Evolutionary conservation across 768 basidiomycete genomes (phyloP), one percentile per base, ranked within the genome.

Genomic region (Steccherinum ochraceum): DNA sequence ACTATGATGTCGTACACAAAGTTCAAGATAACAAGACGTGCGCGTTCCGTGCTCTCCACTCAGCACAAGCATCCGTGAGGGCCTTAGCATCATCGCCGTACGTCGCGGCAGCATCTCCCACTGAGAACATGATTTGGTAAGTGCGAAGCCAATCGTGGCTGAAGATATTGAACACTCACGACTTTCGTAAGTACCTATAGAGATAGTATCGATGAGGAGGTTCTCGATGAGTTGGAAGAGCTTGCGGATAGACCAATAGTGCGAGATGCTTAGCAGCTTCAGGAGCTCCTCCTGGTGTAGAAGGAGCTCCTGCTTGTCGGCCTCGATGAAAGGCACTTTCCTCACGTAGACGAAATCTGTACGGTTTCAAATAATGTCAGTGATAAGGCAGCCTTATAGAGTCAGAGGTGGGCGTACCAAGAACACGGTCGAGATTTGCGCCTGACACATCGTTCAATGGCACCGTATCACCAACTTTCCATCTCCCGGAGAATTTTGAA

Each of bases 321-420:
- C 30, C 7, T 35, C 30, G 7, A 7, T 16, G 30, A 35, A 35
- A 35, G 30, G 30, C 7, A 7, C 16, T 16, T 35, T 35, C 16
- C 30, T 35, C 7, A 16, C 16, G 49, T 73, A 71, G 1, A 66
- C 59, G 26, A 61, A 62, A 51, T 72, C 71, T 72, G 43, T 46
- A 45, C 16, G 23, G 20, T 41, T 44, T 24, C 35, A 39, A 11
- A n/a, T 11, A 39, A 39, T 11, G 35, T 41, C 12, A 19, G 26
- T 49, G 24, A 45, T 10, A 2, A 7, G 30, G 30, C 24, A 25
- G 27, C 19, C 45, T n/a, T 16, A 24, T 13, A 1, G n/a, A 24
- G 2, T 21, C 10, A 52, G 13, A 35, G 30, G 16, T 16, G 16
- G 30, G 16, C 64, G 48, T 50, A 70, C 71, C 66, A 12, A 72